phyloP scores from a whole-genome alignment of 2,329 filamentous ascomycete species.

The Arthrobotrys entomopaga region DNA sequence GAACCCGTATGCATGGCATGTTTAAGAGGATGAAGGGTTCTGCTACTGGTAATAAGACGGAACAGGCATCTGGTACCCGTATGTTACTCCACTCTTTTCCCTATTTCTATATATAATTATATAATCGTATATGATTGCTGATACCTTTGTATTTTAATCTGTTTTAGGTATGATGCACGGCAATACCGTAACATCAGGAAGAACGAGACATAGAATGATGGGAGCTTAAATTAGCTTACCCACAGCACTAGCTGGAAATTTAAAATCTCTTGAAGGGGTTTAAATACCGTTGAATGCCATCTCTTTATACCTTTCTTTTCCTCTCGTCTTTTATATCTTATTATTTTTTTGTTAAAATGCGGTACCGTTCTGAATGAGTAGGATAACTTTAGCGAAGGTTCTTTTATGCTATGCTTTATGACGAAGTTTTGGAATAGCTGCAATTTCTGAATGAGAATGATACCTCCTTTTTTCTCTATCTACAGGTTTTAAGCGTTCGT shows the following conservation, averaged over 20 bases:
- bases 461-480: slow-evolving; percentile 19
- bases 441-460: slow-evolving; percentile 37
- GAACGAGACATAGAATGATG: slow-evolving; percentile 40
- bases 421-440: slow-evolving; percentile 3
- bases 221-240: slow-evolving; percentile 46
- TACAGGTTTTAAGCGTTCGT: not conserved
- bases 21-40: slow-evolving; percentile 51
- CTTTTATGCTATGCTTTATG: slow-evolving; percentile 7
- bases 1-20: slow-evolving; percentile 50
- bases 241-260: too few relatives aligned
- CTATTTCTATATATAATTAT: not conserved
- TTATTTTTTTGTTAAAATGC: not conserved
- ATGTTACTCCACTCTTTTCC: slow-evolving; percentile 14
- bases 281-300: not conserved
- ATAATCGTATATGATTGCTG: not conserved
- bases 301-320: slow-evolving; percentile 5
- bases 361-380: not conserved
- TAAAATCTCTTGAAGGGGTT: slow-evolving; percentile 32
- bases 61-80: slow-evolving; percentile 47
- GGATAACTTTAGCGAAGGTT: not conserved
- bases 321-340: slow-evolving; percentile 1
- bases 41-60: slow-evolving; percentile 41
- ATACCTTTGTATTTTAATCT: not conserved
- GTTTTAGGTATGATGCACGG: slow-evolving; percentile 54
- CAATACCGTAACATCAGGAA: slow-evolving; percentile 35